Evolutionary conservation across 2,329 filamentous ascomycete genomes (phyloP).

Genomic region (Aspergillus proliferans): DNA sequence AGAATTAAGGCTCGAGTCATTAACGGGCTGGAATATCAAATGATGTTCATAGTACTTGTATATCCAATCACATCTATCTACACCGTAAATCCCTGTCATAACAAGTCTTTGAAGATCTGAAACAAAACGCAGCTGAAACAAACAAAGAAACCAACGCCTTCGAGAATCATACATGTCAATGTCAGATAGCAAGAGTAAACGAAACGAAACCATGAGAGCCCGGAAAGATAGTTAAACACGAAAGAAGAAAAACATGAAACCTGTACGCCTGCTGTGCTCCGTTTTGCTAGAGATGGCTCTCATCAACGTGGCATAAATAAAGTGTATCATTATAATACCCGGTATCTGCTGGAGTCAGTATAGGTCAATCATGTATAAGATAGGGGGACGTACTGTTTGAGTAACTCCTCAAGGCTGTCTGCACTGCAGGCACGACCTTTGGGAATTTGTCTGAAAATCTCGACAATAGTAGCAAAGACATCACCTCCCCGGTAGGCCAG

Average conservation of each 20-base stretch:
- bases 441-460: conserved; percentile 79
- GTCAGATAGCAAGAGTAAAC: no score
- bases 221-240: no score
- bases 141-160: no score
- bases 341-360: neutral
- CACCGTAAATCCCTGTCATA: no score
- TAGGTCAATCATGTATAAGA: neutral
- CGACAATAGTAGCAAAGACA: conserved; percentile 82
- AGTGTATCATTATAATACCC: neutral
- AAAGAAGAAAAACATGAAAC: neutral
- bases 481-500: conserved; percentile 86
- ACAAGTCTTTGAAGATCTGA: no score
- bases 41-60: no score
- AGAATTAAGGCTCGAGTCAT: conserved; percentile 10
- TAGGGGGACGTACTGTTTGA: conserved; percentile 46
- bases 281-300: neutral
- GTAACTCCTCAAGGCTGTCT: conserved; percentile 50
- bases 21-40: no score
- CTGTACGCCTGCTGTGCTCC: neutral
- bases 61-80: no score
- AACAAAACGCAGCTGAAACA: no score
- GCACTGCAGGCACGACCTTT: conserved; percentile 46
- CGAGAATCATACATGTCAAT: no score
- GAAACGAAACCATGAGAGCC: no score
- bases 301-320: neutral